Conservation (phyloP, 495 filamentous ascomycete genomes). For the Aspergillus cavernicola region DNA sequence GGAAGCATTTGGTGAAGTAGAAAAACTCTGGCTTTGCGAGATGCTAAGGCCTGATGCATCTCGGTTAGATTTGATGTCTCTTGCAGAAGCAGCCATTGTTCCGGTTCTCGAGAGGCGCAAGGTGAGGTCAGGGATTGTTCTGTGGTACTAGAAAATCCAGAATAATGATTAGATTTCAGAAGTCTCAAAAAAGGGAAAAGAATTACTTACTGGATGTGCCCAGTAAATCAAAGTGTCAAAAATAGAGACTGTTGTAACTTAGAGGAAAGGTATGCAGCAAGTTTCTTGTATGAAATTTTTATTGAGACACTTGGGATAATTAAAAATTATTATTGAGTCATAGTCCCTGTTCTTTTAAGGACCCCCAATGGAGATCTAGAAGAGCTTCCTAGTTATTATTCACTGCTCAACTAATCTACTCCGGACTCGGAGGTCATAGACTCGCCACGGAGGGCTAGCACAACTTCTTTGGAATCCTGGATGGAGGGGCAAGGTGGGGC, state of each 20-base stretch:
- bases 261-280: no score
- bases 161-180: no score
- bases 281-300: no score
- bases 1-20: conserved; percentile 59
- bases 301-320: no score
- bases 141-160: not conserved
- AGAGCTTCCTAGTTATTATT: not conserved
- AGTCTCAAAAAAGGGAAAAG: no score
- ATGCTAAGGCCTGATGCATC: conserved; percentile 35
- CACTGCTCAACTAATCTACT: not conserved
- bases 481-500: conserved; percentile 15
- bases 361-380: no score
- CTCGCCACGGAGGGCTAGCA: not conserved
- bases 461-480: no score
- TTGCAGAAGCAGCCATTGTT: conserved; percentile 19
- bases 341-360: no score
- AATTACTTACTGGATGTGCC: no score
- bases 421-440: not conserved
- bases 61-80: conserved; percentile 30
- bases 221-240: no score
- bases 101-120: not conserved
- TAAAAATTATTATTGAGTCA: no score
- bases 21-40: conserved; percentile 52
- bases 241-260: no score
- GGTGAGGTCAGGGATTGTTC: not conserved